Evolutionary conservation across 148 eudicot species (phyloP).

Genomic region (Cornus kousa): DNA sequence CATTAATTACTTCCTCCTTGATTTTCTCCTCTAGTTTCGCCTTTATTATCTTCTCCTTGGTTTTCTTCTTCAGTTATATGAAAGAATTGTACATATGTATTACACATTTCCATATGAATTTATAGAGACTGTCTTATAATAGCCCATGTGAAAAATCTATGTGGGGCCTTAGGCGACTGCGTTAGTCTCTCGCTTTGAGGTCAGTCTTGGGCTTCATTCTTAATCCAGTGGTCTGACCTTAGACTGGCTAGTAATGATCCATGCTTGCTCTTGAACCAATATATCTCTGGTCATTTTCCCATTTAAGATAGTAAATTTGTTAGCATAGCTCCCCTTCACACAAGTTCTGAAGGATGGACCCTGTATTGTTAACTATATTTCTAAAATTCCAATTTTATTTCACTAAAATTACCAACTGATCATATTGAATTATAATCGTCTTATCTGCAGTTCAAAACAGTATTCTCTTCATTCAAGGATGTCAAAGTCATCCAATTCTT

Average conservation of each 20-base stretch:
- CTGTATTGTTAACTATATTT: not conserved
- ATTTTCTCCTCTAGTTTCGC: too few relatives aligned
- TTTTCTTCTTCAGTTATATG: too few relatives aligned
- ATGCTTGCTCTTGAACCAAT: not conserved
- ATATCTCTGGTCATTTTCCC: not conserved
- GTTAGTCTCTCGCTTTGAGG: too few relatives aligned
- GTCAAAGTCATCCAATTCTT: conserved; percentile 86
- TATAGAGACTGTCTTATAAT: too few relatives aligned
- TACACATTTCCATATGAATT: too few relatives aligned
- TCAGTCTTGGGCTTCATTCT: not conserved
- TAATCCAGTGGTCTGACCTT: not conserved
- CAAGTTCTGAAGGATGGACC: not conserved
- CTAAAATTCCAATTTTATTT: not conserved
- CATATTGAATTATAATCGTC: not conserved
- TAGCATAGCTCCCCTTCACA: not conserved
- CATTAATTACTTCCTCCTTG: too few relatives aligned
- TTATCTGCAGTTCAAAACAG: conserved; percentile 47
- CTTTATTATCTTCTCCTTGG: too few relatives aligned
- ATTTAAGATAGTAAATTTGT: not conserved
- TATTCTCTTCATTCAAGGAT: conserved; percentile 57
- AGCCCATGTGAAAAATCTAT: too few relatives aligned
- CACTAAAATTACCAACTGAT: not conserved
- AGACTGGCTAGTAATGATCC: not conserved
- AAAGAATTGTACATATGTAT: too few relatives aligned
- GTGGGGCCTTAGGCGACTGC: not conserved